Evolutionary conservation across 2,329 filamentous ascomycete species (phyloP).

Genomic region (Alternaria atra): DNA sequence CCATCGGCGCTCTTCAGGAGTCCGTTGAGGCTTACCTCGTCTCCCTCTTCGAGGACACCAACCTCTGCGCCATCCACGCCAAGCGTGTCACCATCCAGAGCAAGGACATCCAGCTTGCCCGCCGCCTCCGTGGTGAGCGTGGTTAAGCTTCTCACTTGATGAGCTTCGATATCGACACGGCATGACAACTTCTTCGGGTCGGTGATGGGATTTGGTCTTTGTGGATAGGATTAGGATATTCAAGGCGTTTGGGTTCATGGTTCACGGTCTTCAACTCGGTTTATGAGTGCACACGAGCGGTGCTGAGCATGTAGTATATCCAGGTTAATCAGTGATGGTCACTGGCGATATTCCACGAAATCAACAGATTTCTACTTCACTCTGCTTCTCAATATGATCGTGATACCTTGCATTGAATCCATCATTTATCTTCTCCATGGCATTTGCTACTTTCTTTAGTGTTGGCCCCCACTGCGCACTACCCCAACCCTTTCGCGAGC

Average conservation of each 20-base stretch:
- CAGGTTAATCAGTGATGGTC: conserved; percentile 47
- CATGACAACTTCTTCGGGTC: conserved; percentile 37
- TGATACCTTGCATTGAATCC: conserved; percentile 2
- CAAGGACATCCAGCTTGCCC: conserved; percentile 94
- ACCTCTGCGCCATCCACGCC: conserved; percentile 95
- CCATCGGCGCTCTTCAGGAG: conserved; percentile 92
- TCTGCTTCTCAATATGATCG: background rate
- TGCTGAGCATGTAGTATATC: conserved; percentile 53
- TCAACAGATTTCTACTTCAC: conserved; percentile 44
- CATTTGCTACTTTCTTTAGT: too few species aligned
- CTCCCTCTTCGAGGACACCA: conserved; percentile 95
- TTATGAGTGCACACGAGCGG: conserved; percentile 48
- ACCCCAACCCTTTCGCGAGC: too few species aligned
- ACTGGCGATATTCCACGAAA: conserved; percentile 47
- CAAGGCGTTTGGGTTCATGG: conserved; percentile 50
- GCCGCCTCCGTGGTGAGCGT: conserved; percentile 64
- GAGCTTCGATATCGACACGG: conserved; percentile 30
- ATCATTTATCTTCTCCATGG: too few species aligned
- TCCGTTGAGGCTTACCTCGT: conserved; percentile 96
- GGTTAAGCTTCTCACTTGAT: conserved; percentile 52
- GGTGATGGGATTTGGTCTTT: conserved; percentile 32
- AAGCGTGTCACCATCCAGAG: conserved; percentile 96
- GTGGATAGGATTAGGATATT: conserved; percentile 37
- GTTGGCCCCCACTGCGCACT: too few species aligned
- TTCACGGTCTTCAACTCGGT: conserved; percentile 49